Evolutionary conservation across 2,329 filamentous ascomycete genomes (phyloP), one percentile per base, ranked within the genome.

Genomic region (Botrytis fabae): DNA sequence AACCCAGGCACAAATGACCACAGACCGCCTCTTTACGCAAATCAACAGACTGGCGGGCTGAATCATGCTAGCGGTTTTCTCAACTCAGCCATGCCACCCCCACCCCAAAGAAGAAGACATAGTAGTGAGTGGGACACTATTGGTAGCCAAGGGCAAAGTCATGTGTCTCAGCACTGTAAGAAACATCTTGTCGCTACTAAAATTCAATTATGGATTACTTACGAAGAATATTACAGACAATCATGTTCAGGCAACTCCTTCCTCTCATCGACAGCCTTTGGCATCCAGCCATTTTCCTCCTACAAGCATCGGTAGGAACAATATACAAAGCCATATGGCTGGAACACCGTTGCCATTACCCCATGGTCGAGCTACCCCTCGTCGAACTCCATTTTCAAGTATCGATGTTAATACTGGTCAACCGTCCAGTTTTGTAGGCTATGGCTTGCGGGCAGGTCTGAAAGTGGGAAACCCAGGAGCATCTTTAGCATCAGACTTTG

Each of bases 361-460:
- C 35, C 75, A 74, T 28, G 73, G 62, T 40, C 73, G 75, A 75
- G 66, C 66, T 48, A 77, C 75, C 61, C 75, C 78, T 61, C 60
- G 73, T 57, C 73, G 76, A 32, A 73, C 75, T 38, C 77, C 78
- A 32, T 74, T 80, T 20, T 65, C 72, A 28, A 73, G 63, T 57
- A 14, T 78, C 18, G 78, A 73, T 66, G 72, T 54, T 16, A 80
- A 77, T 69, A 64, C 32, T 72, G 68, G 65, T 28, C 73, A 73
- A 59, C 46, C 66, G 40, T 73, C 73, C 69, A 77, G 78, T 2
- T 78, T 81, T 48, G 74, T 76, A 51, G 79, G 79, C 12, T 81
- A 81, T 72, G 80, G 80, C 32, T 78, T 81, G 78, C 81, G 80
- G 70, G 80, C 80, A 59, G 80, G 80, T 62, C 72, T 81, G 28